Evolutionary conservation across 805 yeast species (phyloP).

Genomic region (Clavispora fructus): DNA sequence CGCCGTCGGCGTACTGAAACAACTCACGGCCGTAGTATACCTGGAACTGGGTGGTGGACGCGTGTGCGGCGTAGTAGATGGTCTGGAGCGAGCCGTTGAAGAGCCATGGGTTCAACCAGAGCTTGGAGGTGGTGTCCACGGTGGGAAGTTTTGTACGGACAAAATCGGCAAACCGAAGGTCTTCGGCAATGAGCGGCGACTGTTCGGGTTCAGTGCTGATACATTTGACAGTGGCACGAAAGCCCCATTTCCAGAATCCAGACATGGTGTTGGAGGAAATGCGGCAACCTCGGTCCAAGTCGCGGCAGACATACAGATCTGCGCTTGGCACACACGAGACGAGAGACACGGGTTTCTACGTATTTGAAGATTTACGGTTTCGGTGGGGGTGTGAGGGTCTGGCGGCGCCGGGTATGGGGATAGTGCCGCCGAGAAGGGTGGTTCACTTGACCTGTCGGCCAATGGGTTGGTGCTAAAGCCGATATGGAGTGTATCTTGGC

Average conservation of each 20-base stretch:
- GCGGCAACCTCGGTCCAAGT: not conserved
- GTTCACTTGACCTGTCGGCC: too few relatives aligned
- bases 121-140: slow-evolving; percentile 26
- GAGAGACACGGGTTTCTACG: too few relatives aligned
- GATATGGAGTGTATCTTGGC: too few relatives aligned
- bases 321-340: not conserved
- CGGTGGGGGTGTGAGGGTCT: too few relatives aligned
- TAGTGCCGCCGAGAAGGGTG: too few relatives aligned
- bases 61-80: slow-evolving; percentile 54
- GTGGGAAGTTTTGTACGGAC: slow-evolving; percentile 13
- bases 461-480: too few relatives aligned
- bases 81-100: slow-evolving; percentile 79
- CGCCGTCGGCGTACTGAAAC: slow-evolving; percentile 56
- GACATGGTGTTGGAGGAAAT: not conserved
- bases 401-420: too few relatives aligned
- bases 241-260: slow-evolving; percentile 32
- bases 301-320: not conserved
- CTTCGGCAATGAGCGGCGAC: slow-evolving; percentile 9
- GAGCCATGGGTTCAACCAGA: slow-evolving; percentile 57
- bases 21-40: slow-evolving; percentile 74
- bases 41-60: slow-evolving; percentile 44
- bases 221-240: slow-evolving; percentile 26
- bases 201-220: slow-evolving; percentile 17
- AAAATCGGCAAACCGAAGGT: slow-evolving; percentile 8
- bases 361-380: too few relatives aligned